These are phyloP conservation scores for Hysterium pulicare DNA, from an alignment of 2,329 filamentous ascomycete genomes.

Conservation along the genomic window DNA sequence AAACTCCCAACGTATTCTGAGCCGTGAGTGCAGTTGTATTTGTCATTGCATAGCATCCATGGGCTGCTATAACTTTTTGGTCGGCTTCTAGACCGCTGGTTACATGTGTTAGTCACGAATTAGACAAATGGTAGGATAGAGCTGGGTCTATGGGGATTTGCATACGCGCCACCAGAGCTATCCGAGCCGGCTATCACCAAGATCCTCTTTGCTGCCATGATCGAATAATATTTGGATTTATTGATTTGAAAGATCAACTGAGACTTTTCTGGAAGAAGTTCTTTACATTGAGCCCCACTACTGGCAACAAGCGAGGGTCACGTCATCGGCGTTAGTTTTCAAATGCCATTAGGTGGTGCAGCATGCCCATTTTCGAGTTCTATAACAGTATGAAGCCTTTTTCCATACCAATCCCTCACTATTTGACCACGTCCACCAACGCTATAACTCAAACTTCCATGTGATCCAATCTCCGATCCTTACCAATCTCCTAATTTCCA, in stretches of 20 bases:
- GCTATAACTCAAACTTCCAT: not conserved
- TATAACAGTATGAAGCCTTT: no score
- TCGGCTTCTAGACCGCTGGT: slow-evolving; percentile 87
- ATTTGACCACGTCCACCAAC: not conserved
- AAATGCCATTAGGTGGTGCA: not conserved
- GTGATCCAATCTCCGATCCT: no score
- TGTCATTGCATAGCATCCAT: slow-evolving; percentile 94
- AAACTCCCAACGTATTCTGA: slow-evolving; percentile 85
- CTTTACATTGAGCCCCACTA: not conserved
- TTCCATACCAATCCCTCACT: no score
- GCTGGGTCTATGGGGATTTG: slow-evolving; percentile 3
- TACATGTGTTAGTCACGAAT: slow-evolving; percentile 13
- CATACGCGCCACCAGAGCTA: slow-evolving; percentile 84
- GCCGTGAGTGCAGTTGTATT: slow-evolving; percentile 94
- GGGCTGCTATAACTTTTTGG: slow-evolving; percentile 87
- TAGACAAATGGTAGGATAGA: slow-evolving; percentile 9
- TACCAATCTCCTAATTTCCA: no score
- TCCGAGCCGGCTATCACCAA: slow-evolving; percentile 86
- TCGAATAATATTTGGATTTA: not conserved
- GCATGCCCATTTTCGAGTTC: no score
- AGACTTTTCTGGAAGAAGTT: no score
- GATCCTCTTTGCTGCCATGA: slow-evolving; percentile 51
- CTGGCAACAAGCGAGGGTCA: not conserved
- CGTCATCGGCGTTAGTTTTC: not conserved
- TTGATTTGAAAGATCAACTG: not conserved